Conservation (phyloP, 108 stramenopile species). For the Asterionellopsis glacialis region DNA sequence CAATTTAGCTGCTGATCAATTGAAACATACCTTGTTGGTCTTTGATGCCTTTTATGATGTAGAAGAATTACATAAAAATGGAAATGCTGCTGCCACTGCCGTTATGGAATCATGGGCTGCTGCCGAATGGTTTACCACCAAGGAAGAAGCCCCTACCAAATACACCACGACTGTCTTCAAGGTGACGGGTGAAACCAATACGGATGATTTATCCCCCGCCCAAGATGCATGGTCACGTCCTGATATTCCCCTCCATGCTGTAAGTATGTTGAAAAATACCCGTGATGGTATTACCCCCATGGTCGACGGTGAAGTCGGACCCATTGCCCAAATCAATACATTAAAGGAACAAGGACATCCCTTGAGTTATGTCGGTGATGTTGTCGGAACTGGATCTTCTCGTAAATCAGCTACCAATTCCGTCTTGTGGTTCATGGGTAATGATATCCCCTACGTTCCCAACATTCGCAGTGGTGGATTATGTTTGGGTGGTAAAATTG, state of each 20-base stretch:
- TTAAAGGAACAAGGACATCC: slow-evolving; percentile 83
- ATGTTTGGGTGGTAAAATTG: slow-evolving; percentile 93
- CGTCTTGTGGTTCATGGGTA: slow-evolving; percentile 93
- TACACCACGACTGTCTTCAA: slow-evolving; percentile 95
- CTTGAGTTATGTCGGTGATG: slow-evolving; percentile 93
- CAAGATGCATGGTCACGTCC: slow-evolving; percentile 96
- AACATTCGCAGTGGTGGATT: slow-evolving; percentile 89
- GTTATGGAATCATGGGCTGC: slow-evolving; percentile 91
- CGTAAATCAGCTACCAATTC: slow-evolving; percentile 95
- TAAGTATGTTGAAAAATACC: slow-evolving; percentile 94
- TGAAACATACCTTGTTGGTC: slow-evolving; percentile 86
- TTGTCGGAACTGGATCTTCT: slow-evolving; percentile 92
- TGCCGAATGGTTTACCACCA: slow-evolving; percentile 88
- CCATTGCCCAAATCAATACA: slow-evolving; percentile 70
- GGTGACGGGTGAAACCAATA: slow-evolving; percentile 97
- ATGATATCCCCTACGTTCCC: slow-evolving; percentile 92
- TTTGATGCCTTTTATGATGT: slow-evolving; percentile 95
- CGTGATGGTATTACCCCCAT: slow-evolving; percentile 88
- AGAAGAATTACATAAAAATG: slow-evolving; percentile 72
- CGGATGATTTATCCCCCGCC: slow-evolving; percentile 91
- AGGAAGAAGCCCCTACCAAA: slow-evolving; percentile 78
- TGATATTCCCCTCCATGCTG: slow-evolving; percentile 92
- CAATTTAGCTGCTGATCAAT: slow-evolving; percentile 69
- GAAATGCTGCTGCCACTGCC: slow-evolving; percentile 55
- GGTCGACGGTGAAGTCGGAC: slow-evolving; percentile 78